Conservation (phyloP, 2,329 filamentous ascomycete species). For the Xylariaceae sp. region DNA sequence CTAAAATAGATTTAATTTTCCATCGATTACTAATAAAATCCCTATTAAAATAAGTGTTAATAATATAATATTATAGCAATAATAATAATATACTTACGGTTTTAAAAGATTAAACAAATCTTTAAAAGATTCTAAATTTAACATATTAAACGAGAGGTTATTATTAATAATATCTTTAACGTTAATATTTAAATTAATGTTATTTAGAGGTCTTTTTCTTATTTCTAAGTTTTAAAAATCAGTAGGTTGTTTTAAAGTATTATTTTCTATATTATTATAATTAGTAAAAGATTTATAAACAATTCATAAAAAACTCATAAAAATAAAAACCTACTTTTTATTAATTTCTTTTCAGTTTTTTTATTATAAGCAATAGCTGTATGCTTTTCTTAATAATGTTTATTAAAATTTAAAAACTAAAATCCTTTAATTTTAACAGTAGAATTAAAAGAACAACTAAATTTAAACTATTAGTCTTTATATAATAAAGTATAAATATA, state of each 20-base stretch:
- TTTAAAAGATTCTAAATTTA: neutral
- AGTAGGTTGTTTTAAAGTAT: neutral
- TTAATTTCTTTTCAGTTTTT: neutral
- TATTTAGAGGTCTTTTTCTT: neutral
- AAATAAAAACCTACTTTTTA: neutral
- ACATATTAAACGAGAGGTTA: neutral
- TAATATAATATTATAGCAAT: neutral
- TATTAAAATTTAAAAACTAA: neutral
- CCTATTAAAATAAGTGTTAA: neutral
- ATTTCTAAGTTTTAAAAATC: neutral
- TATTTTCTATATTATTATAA: neutral
- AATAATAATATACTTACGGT: neutral
- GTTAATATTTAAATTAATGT: neutral
- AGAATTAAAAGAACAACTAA: neutral
- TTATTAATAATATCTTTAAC: neutral
- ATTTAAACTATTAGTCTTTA: neutral
- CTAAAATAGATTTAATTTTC: too few relatives aligned
- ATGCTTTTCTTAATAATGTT: neutral
- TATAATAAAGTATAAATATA: neutral
- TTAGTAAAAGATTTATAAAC: neutral
- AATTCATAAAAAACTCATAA: neutral
- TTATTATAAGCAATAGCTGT: neutral
- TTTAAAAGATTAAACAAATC: neutral
- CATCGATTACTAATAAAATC: neutral
- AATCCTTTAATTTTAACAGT: neutral